Percentiles rank a stretch among this genome's conserved stretches.
Evolutionary conservation across 2,329 filamentous ascomycete genomes (phyloP).

Genomic region (Colletotrichum euphorbiae): DNA sequence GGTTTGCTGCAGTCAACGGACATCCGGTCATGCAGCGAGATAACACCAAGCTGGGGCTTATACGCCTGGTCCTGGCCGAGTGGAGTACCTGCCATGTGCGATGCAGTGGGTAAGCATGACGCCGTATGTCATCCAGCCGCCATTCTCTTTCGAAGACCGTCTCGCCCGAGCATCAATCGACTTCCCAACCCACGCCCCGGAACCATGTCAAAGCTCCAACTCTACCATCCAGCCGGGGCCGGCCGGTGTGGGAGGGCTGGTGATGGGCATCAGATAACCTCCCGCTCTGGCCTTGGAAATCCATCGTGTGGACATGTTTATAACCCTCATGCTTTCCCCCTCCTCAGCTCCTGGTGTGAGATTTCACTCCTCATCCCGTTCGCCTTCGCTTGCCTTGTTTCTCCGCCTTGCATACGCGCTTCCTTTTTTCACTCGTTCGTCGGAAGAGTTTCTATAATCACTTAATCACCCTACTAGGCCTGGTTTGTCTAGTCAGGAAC

Average conservation of each 20-base stretch:
- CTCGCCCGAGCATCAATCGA: constrained; percentile 28
- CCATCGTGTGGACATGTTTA: constrained; percentile 20
- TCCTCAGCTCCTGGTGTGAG: not conserved
- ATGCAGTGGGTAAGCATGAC: constrained; percentile 34
- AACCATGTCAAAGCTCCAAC: constrained; percentile 34
- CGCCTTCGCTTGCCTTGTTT: constrained; percentile 4
- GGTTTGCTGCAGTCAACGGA: constrained; percentile 29
- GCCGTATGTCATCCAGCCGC: constrained; percentile 28
- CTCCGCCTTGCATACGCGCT: constrained; percentile 3
- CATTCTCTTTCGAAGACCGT: not conserved
- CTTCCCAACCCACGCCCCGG: constrained; percentile 16
- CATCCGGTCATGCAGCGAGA: constrained; percentile 31
- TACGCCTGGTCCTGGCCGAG: constrained; percentile 21
- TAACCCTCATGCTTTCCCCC: constrained; percentile 19
- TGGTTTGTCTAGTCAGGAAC: constrained; percentile 13
- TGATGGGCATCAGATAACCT: not conserved
- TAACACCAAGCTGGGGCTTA: constrained; percentile 24
- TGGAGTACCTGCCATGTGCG: constrained; percentile 30
- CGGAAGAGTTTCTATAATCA: constrained; percentile 19
- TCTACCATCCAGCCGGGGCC: constrained; percentile 28
- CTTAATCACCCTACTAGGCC: constrained; percentile 13
- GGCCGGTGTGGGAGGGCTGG: not conserved
- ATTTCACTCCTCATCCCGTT: constrained; percentile 8
- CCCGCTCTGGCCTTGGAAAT: constrained; percentile 17
- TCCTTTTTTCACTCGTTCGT: constrained; percentile 32